Evolutionary conservation across 495 filamentous ascomycete genomes (phyloP).

Genomic region (Penicillium canescens): DNA sequence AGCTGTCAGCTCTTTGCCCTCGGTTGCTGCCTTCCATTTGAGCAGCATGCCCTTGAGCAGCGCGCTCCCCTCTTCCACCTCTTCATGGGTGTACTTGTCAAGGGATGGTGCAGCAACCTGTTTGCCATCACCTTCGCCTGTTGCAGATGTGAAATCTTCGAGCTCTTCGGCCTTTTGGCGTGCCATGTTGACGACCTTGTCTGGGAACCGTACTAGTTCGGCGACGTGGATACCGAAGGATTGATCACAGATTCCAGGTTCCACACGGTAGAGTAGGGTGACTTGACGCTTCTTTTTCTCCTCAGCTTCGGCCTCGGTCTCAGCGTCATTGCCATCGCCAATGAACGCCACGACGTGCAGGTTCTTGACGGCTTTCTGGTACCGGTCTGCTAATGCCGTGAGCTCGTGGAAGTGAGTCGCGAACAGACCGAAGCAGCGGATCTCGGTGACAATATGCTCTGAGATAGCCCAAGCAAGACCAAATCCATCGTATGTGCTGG

Average conservation of each 20-base stretch:
- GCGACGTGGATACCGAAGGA: slow-evolving; percentile 98
- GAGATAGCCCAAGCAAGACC: slow-evolving; percentile 98
- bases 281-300: slow-evolving; percentile 73
- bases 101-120: slow-evolving; percentile 40
- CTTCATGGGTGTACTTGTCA: slow-evolving; percentile 70
- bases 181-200: slow-evolving; percentile 97
- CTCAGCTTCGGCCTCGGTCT: slow-evolving; percentile 29
- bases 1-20: slow-evolving; percentile 60
- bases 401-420: slow-evolving; percentile 99
- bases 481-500: slow-evolving; percentile 98
- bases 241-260: slow-evolving; percentile 93
- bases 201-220: slow-evolving; percentile 95
- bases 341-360: slow-evolving; percentile 96
- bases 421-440: slow-evolving; percentile 89
- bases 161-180: slow-evolving; percentile 97
- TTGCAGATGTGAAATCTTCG: slow-evolving; percentile 81
- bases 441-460: slow-evolving; percentile 94
- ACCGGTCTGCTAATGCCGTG: slow-evolving; percentile 81
- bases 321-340: slow-evolving; percentile 50
- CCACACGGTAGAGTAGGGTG: slow-evolving; percentile 93
- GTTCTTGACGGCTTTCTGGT: slow-evolving; percentile 81
- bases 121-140: slow-evolving; percentile 57
- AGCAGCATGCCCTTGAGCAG: slow-evolving; percentile 83
- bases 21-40: slow-evolving; percentile 85
- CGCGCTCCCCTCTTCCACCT: slow-evolving; percentile 87